phyloP scores from a whole-genome alignment of 352 stramenopile species.

The Pythium periplocum region DNA sequence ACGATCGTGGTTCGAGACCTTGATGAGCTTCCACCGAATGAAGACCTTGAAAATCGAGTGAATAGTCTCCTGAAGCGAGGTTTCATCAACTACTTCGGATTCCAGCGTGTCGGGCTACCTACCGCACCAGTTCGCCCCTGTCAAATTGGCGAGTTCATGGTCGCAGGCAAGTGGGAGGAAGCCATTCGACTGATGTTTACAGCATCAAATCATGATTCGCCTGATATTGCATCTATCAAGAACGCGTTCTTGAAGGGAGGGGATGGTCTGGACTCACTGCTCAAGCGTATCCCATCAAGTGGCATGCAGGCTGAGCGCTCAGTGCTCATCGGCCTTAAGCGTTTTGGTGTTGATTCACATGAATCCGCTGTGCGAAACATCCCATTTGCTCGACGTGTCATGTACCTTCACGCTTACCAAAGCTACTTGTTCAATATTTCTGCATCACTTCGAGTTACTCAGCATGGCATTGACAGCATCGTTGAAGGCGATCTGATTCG shows the following conservation, averaged over 20 bases:
- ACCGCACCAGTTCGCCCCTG: constrained; percentile 39
- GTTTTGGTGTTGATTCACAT: constrained; percentile 39
- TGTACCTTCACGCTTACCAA: constrained; percentile 79
- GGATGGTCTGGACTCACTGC: constrained; percentile 40
- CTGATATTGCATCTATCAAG: constrained; percentile 34
- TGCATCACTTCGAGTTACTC: constrained; percentile 40
- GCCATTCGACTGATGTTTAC: constrained; percentile 45
- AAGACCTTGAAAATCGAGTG: no score
- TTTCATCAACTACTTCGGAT: constrained; percentile 83
- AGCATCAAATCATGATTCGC: constrained; percentile 26
- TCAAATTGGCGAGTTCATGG: constrained; percentile 67
- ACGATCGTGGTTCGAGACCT: neutral
- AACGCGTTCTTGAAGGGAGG: constrained; percentile 31
- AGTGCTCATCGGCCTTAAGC: constrained; percentile 61
- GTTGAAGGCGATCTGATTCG: constrained; percentile 57
- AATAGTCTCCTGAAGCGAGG: constrained; percentile 11
- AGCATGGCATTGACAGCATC: constrained; percentile 24
- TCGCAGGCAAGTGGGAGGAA: constrained; percentile 53
- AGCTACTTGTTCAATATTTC: constrained; percentile 72
- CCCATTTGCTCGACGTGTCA: constrained; percentile 49
- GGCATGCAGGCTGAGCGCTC: constrained; percentile 45
- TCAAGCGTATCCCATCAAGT: constrained; percentile 43
- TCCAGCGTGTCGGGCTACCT: constrained; percentile 63
- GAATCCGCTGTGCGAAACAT: constrained; percentile 48
- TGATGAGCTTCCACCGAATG: no score